Base-by-base conservation (phyloP, 345 rosid genomes). In the Populus davidiana region DNA sequence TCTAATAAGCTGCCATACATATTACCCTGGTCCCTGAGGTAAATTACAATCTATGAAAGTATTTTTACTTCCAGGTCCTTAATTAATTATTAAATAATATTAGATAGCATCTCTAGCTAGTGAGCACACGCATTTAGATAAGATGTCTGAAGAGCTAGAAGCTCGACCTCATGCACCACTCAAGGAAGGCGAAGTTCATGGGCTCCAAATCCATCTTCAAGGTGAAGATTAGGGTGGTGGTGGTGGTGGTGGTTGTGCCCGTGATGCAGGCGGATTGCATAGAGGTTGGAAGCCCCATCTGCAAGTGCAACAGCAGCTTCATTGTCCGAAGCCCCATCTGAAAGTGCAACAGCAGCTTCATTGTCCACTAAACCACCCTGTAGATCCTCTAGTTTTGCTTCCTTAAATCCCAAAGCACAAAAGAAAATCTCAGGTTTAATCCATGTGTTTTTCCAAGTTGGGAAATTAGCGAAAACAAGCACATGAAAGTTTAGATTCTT, bases 111-210 rank as follows among this genome's bases (percentile, higher is more conserved):
- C 64, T 71, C 43, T 13, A 36, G 36, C 11, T 1, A 29, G 27
- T 27, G 27, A 27, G 27, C 2, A 74, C 39, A 9, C 3, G n/a
- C 62, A 43, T n/a, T 50, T 41, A 6, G 38, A 44, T 70, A 29
- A 5, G 67, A 68, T 1, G 67, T 16, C 66, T 39, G 20, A 5
- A 33, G 54, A 8, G 20, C 69, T 17, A 25, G 29, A 25, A 52
- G 16, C 13, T 13, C 2, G 6, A 31, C 29, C 44, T 31, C 63
- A 9, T 14, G 25, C 11, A 50, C 65, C 29, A 31, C 69, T 86
- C 75, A 88, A 68, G 82, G 83, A 81, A 86, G 90, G 49, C 81
- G 83, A 4, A 86, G 84, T 73, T 83, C 83, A 69, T 73, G 80
- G 71, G 70, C 21, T 16, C 77, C 87, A 27, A 75, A 82, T 17